Evolutionary conservation across 179 eudicot species (phyloP), one percentile per base, ranked within the genome.

Genomic region (Spinacia oleracea): DNA sequence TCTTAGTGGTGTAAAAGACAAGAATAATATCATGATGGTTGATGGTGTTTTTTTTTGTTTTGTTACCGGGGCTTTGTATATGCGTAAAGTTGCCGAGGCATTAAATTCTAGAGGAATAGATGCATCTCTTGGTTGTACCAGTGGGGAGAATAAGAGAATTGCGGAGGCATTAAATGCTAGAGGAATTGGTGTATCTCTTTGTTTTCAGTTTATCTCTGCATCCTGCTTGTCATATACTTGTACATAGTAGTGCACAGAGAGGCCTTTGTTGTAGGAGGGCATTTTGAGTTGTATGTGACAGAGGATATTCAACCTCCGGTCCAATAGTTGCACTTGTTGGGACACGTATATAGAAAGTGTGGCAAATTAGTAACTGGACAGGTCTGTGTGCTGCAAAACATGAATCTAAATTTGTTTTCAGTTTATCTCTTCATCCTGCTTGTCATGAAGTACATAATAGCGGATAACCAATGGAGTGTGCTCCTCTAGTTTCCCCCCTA

Each of bases 211-310:
- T n/a, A n/a, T n/a, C n/a, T n/a, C n/a, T n/a, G n/a, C n/a, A n/a
- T n/a, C n/a, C n/a, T n/a, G n/a, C n/a, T n/a, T n/a, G n/a, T n/a
- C n/a, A n/a, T n/a, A n/a, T n/a, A n/a, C n/a, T n/a, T n/a, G n/a
- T n/a, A n/a, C n/a, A n/a, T n/a, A n/a, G n/a, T n/a, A n/a, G n/a
- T n/a, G n/a, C n/a, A 40, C 51, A 7, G 31, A 68, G 72, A 31
- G 23, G 23, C 45, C 16, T 18, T 65, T 6, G 42, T 60, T 65
- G 42, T 5, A 9, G 8, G 29, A 35, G 45, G 71, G 73, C 32
- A 45, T 43, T 32, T 7, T 67, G 55, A 27, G 35, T 43, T 70
- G 58, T 70, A 43, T 71, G 74, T 50, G 10, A 71, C 25, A 71
- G 40, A 15, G 53, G 56, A 12, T 25, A 4, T 70, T 25, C 35